These are phyloP conservation scores for Leishmania mexicana DNA, from an alignment of 208 protist genomes.

Conservation along the genomic window DNA sequence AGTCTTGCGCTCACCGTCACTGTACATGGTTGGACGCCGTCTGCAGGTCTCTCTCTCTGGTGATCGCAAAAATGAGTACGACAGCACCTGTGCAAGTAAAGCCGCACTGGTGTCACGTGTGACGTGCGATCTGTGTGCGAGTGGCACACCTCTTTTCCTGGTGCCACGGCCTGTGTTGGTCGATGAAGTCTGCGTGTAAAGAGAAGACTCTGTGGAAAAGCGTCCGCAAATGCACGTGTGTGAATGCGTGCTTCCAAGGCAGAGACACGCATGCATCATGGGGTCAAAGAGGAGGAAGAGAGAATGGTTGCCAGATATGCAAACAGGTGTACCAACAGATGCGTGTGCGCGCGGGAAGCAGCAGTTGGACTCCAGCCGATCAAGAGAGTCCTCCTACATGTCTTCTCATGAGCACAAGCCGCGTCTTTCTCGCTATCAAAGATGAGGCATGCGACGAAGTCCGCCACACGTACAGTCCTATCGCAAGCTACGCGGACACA, in stretches of 20 bases:
- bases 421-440: background rate
- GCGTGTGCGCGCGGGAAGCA: background rate
- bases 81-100: background rate
- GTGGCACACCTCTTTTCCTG: background rate
- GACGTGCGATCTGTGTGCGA: background rate
- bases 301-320: background rate
- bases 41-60: background rate
- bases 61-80: background rate
- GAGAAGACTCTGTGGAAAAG: background rate
- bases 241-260: background rate
- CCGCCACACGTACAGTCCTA: background rate
- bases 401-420: background rate
- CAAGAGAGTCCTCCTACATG: background rate
- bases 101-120: background rate
- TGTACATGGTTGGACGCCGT: constrained; percentile 60
- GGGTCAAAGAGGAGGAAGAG: background rate
- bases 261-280: background rate
- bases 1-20: constrained; percentile 84
- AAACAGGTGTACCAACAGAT: background rate
- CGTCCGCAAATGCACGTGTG: background rate
- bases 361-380: background rate
- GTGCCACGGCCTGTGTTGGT: background rate
- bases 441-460: background rate
- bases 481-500: background rate
- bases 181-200: background rate